phyloP scores from a whole-genome alignment of 345 rosid genomes.

The Moringa oleifera region DNA sequence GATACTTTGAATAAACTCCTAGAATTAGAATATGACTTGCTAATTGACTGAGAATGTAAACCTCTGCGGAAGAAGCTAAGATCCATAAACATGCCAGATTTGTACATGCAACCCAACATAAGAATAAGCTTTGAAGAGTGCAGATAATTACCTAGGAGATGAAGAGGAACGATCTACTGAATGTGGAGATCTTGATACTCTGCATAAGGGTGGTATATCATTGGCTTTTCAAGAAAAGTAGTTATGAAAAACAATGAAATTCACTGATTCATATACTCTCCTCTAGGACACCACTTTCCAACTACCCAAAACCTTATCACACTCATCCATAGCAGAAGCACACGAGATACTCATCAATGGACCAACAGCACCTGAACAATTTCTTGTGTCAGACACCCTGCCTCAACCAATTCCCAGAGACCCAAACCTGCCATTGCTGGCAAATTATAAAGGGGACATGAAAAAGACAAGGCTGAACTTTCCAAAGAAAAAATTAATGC shows the following conservation, averaged over 20 bases:
- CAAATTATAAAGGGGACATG: not conserved
- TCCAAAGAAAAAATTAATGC: not conserved
- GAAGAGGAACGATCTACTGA: constrained; percentile 26
- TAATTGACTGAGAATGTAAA: constrained; percentile 43
- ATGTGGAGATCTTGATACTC: constrained; percentile 39
- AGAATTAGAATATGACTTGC: constrained; percentile 56
- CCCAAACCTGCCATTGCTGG: not conserved
- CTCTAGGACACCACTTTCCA: not conserved
- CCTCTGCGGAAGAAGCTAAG: constrained; percentile 35
- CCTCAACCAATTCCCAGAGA: not conserved
- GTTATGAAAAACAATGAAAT: no score
- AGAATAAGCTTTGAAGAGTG: constrained; percentile 5
- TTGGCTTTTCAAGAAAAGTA: not conserved
- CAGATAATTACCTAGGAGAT: constrained; percentile 26
- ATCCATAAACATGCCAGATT: not conserved
- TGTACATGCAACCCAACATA: not conserved
- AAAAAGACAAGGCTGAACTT: not conserved
- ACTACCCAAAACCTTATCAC: not conserved
- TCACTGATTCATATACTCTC: no score
- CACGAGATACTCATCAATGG: not conserved
- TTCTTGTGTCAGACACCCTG: not conserved
- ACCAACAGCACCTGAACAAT: not conserved
- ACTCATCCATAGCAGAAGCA: constrained; percentile 2
- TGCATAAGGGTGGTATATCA: constrained; percentile 10
- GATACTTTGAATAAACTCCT: constrained; percentile 65